Evolutionary conservation across 305 asterid genomes (phyloP), one percentile per base, ranked within the genome.

Genomic region (Lippia alba): DNA sequence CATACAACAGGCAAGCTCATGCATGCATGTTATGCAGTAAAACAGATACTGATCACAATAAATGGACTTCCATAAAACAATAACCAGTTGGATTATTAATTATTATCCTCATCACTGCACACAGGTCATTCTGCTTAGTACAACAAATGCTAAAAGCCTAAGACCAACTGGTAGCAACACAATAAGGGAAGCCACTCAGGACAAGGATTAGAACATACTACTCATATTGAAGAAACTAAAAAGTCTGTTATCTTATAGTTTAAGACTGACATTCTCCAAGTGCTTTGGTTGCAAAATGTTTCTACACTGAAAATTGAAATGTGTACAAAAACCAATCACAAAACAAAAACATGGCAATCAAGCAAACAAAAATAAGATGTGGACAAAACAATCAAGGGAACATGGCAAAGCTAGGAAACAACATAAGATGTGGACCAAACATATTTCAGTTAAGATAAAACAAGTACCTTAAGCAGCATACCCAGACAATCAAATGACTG

Each of bases 391-490:
- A 3, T 10, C 49, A 44, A 5, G 12, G 14, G 5, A 44, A 8
- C 49, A 44, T 3, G 5, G 0, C 8, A 44, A 44, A 44, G 12
- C 12, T 44, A 44, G 3, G 41, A 44, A 7, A 44, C 49, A 44
- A 44, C 49, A 6, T 18, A 19, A 54, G 59, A 19, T 5, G 20
- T 11, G 41, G 5, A 12, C 53, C 6, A 41, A 30, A 55, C 14
- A 11, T 7, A 14, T 1, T 8, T 8, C 49, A 8, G 14, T 14
- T 10, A 24, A 14, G 51, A 30, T 4, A 15, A 15, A 5, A 56
- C 44, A 17, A 58, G 56, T 34, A 48, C 64, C 64, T 67, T 56
- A 12, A 67, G 45, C 56, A 55, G 64, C 45, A 67, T 24, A 0
- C 41, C 55, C 20, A 56, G 32, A 20, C 56, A 55, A 8, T 56